Base-by-base conservation (phyloP, 2,329 filamentous ascomycete species). In the Rutstroemia sp. region DNA sequence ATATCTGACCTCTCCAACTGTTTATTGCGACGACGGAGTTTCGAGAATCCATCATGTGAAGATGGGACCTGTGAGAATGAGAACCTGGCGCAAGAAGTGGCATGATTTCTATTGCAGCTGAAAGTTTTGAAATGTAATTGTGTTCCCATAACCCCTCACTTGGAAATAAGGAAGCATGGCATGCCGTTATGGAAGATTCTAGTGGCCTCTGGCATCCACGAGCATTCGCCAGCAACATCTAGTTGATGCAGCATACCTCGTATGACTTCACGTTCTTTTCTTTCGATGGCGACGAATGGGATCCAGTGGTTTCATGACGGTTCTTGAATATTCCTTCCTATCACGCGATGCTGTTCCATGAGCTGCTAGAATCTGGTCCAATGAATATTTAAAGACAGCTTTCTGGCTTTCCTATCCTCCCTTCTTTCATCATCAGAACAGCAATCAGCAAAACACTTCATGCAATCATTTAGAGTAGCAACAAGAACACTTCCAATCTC, bases 361-460 rank as follows among this genome's bases (percentile, higher is more conserved):
- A 54, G 10, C 34, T 54, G 9, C 55, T 16, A 53, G 55, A 57
- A 57, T 10, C 36, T 17, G 10, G 42, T 17, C 45, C 36, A 45
- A 12, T 21, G 9, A 52, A 45, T 57, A 53, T 57, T 34, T 57
- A 57, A 57, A 54, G 48, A 27, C 45, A 45, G 16, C 48, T 34
- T 7, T 36, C 25, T 44, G 17, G 38, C 25, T 21, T 25, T 19
- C 48, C 4, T 25, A 25, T 19, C 23, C 7, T 45, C 4, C 45
- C 44, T 54, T 54, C 48, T n/a, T 40, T 54, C 55, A 19, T 21
- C 54, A 56, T 46, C 44, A 53, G 34, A 39, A 53, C 49, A 55
- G 55, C 56, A 58, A 51, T 57, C 52, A 34, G 38, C 42, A 56
- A 44, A 53, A 51, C 48, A 48, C 12, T 44, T 21, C 42, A 57